Conservation (phyloP, 495 filamentous ascomycete species). For the Aspergillus taichungensis region DNA sequence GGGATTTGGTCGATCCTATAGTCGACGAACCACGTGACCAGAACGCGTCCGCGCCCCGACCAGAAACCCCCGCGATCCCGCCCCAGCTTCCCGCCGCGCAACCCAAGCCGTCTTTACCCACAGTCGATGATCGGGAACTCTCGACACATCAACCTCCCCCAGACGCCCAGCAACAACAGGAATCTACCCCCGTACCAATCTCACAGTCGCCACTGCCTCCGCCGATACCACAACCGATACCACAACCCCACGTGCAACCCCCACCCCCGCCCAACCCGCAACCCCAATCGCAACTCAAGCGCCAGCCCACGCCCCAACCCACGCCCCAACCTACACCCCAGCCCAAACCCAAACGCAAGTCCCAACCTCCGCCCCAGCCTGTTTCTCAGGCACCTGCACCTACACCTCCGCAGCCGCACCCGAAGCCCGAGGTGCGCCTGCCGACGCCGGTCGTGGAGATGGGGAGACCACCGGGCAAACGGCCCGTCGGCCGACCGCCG, state of each 20-base stretch:
- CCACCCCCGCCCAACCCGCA: not conserved
- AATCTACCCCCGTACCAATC: too few species aligned
- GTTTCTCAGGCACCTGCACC: too few species aligned
- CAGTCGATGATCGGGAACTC: not conserved
- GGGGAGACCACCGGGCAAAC: conserved; percentile 6
- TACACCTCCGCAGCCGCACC: not conserved
- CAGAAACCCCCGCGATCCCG: too few species aligned
- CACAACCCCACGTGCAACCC: not conserved
- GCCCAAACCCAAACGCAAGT: not conserved
- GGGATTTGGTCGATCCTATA: conserved; percentile 55
- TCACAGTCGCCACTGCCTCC: too few species aligned
- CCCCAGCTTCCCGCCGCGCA: too few species aligned
- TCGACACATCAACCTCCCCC: not conserved
- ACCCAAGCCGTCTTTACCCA: not conserved
- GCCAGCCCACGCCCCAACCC: not conserved
- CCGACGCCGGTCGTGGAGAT: not conserved
- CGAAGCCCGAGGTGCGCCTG: not conserved
- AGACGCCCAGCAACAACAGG: not conserved
- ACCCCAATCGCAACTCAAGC: not conserved
- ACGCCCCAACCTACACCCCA: not conserved
- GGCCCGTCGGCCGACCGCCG: not conserved
- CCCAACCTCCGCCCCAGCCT: not conserved
- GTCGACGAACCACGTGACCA: conserved; percentile 8
- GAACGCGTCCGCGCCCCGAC: not conserved
- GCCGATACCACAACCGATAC: not conserved